Evolutionary conservation across 352 stramenopile genomes (phyloP), one percentile per base, ranked within the genome.

Genomic region (Phytophthora sansomeana): DNA sequence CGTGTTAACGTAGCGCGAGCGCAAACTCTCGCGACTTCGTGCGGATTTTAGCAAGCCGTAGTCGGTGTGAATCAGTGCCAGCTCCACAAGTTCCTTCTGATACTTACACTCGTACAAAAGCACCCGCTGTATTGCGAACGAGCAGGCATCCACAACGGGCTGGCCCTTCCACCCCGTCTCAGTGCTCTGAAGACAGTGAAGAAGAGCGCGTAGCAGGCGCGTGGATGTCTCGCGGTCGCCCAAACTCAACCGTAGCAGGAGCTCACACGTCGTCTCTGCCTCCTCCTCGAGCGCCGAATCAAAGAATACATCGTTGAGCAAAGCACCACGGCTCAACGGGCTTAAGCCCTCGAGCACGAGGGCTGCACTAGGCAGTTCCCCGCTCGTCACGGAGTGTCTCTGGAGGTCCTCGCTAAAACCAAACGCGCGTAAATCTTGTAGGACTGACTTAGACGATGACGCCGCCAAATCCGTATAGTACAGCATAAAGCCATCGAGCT

Each of bases 161-260:
- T 95, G 85, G 1, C 87, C 86, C 72, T 96, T 96, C 86, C 87
- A 95, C n/a, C 86, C 83, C 17, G 83, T 91, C 59, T 95, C 89
- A 1, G 85, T 91, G 55, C 76, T 91, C 38, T 89, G 83, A 55
- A 96, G 79, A 38, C 86, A 93, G 46, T 90, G 73, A 17, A 95
- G 64, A n/a, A 95, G 60, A 44, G 84, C 87, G 21, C 80, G 77
- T 60, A 93, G 53, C 16, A 96, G 57, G 41, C 86, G 75, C n/a
- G 38, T 63, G 0, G 85, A 93, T 39, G 85, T 91, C 2, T 61
- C 49, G n/a, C 67, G 57, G 41, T 92, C 77, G 29, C 85, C 83
- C 19, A 93, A 74, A 58, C 83, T 85, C 38, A 95, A 70, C 9
- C 85, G 82, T 14, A 94, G 47, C 36, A 96, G 51, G 35, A 96